These are phyloP conservation scores for Lanmaoa rubissima DNA, from an alignment of 768 basidiomycete species.

Conservation along the genomic window DNA sequence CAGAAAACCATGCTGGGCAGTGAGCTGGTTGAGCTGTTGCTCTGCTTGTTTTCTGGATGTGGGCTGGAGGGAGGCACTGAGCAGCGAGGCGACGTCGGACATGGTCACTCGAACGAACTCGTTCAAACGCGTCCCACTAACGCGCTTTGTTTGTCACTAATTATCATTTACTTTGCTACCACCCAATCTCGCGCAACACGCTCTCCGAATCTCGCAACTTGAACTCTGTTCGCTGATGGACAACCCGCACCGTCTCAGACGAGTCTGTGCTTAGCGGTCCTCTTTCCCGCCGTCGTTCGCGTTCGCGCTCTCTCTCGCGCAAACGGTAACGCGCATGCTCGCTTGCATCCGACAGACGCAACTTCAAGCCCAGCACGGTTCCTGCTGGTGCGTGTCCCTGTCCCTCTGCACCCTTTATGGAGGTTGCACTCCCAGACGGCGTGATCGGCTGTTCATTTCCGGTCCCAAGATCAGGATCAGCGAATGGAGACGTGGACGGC, in stretches of 20 bases:
- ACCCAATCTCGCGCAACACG: slow-evolving; percentile 20
- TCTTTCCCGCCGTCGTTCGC: background rate
- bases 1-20: slow-evolving; percentile 75
- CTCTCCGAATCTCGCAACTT: slow-evolving; percentile 21
- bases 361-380: slow-evolving; percentile 13
- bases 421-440: background rate
- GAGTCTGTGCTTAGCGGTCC: background rate
- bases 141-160: slow-evolving; percentile 13
- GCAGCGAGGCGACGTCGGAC: slow-evolving; percentile 67
- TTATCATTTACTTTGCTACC: slow-evolving; percentile 5
- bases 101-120: slow-evolving; percentile 32
- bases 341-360: slow-evolving; percentile 26
- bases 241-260: background rate
- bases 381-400: background rate
- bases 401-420: no score
- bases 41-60: slow-evolving; percentile 78
- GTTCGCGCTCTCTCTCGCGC: slow-evolving; percentile 24
- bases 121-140: background rate
- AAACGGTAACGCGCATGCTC: slow-evolving; percentile 20
- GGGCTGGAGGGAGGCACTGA: slow-evolving; percentile 71
- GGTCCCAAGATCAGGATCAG: no score
- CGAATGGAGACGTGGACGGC: background rate
- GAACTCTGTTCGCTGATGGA: slow-evolving; percentile 1
- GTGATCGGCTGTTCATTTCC: background rate
- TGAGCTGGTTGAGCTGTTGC: slow-evolving; percentile 63